Evolutionary conservation across 108 stramenopile species (phyloP), one percentile per base, ranked within the genome.

Genomic region (Pseudonitzschia multiseries): DNA sequence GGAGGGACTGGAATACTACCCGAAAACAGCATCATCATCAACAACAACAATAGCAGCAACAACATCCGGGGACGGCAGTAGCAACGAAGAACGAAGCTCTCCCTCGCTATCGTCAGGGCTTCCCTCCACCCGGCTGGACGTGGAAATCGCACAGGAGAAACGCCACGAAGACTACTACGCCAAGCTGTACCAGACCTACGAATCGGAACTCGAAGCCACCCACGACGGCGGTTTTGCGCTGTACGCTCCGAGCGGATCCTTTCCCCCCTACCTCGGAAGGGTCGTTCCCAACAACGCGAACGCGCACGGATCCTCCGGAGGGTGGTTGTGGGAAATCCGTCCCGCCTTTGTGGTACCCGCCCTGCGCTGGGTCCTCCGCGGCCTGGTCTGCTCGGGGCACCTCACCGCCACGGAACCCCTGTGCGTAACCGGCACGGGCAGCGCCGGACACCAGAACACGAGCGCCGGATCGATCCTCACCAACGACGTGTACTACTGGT

Each of bases 281-380:
- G 83, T 96, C 29, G 69, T 90, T 53, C 86, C 87, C 18, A 63
- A 65, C n/a, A n/a, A n/a, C n/a, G n/a, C n/a, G n/a, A n/a, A n/a
- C 36, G 52, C 32, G 21, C 67, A 46, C 42, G 70, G 76, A 14
- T 74, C 83, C 24, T 69, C 65, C 18, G n/a, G n/a, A n/a, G n/a
- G n/a, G n/a, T n/a, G n/a, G n/a, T n/a, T n/a, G n/a, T 96, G 95
- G 95, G 95, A 96, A 70, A 93, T 96, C 51, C 82, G 92, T 21
- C 59, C 80, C 22, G 74, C 83, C 28, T 88, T 84, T 72, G 69
- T 85, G 2, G 73, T 89, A 17, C 87, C 89, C 9, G 95, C 95
- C 8, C 43, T 96, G 4, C 86, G 92, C 13, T 93, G 92, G 92
- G 87, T 96, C 5, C 27, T 96, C 4, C 86, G 95, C 3, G 95